Conservation (phyloP, 1,284 basidiomycete genomes). For the Moesziomyces globuligerus region DNA sequence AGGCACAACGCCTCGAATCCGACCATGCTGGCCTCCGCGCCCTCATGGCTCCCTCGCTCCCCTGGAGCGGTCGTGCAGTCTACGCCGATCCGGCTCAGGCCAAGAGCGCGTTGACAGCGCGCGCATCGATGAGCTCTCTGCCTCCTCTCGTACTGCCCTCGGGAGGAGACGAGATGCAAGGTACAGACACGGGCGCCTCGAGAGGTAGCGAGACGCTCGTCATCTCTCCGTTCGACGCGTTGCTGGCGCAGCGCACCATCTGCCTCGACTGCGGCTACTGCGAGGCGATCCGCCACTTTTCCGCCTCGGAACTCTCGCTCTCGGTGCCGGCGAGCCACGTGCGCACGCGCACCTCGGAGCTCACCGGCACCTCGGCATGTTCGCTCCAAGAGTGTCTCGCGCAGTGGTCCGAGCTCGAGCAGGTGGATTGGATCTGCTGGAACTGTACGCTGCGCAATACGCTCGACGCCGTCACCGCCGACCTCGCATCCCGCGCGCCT, state of each 20-base stretch:
- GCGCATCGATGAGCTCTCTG: constrained; percentile 1
- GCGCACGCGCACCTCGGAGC: constrained; percentile 27
- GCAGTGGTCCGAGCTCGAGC: constrained; percentile 59
- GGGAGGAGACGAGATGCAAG: neutral
- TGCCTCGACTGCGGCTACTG: constrained; percentile 64
- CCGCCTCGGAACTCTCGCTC: constrained; percentile 57
- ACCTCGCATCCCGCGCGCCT: constrained; percentile 17
- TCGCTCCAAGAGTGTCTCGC: constrained; percentile 58
- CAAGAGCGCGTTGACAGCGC: neutral
- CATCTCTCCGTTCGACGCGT: constrained; percentile 48
- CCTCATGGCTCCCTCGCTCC: constrained; percentile 45
- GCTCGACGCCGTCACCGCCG: constrained; percentile 10
- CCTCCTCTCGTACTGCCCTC: neutral
- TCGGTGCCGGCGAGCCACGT: constrained; percentile 46
- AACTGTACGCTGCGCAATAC: constrained; percentile 59
- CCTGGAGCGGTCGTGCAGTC: constrained; percentile 36
- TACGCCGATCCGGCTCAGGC: constrained; percentile 33
- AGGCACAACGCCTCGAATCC: constrained; percentile 11
- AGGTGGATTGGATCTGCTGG: constrained; percentile 65
- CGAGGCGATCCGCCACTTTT: constrained; percentile 61
- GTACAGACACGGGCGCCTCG: neutral
- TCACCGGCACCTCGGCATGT: constrained; percentile 47
- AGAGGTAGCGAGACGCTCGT: constrained; percentile 13
- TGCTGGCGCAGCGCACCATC: constrained; percentile 58
- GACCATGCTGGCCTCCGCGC: constrained; percentile 43